Evolutionary conservation across 163 green algal species (phyloP).

Genomic region (Chlamydomonas reinhardtii): DNA sequence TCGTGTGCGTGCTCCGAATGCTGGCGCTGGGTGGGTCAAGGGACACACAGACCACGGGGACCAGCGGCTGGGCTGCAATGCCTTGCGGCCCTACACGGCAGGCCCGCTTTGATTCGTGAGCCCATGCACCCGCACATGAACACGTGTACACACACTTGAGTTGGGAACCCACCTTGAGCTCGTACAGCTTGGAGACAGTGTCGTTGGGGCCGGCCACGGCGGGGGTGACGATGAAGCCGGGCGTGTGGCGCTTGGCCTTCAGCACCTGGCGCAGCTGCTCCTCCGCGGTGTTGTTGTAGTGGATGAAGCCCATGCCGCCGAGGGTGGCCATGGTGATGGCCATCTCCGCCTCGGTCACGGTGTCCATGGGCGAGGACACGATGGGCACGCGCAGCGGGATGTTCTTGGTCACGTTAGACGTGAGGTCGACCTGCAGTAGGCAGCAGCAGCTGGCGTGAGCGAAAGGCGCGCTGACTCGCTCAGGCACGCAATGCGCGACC

Average conservation of each 20-base stretch:
- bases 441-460: neutral
- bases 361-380: conserved; percentile 97
- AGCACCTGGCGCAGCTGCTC: conserved; percentile 88
- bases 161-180: conserved; percentile 71
- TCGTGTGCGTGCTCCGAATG: neutral
- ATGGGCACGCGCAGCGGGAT: conserved; percentile 91
- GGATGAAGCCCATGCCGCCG: conserved; percentile 96
- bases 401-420: conserved; percentile 86
- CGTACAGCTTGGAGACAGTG: conserved; percentile 76
- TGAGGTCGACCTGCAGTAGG: conserved; percentile 85
- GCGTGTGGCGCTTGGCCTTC: conserved; percentile 75
- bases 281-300: conserved; percentile 97
- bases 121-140: too few relatives aligned
- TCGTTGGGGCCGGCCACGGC: conserved; percentile 63
- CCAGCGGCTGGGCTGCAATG: too few relatives aligned
- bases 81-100: too few relatives aligned
- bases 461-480: neutral
- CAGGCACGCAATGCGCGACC: neutral
- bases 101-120: too few relatives aligned
- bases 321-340: conserved; percentile 94
- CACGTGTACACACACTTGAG: too few relatives aligned
- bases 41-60: too few relatives aligned
- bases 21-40: neutral
- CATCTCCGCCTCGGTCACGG: conserved; percentile 97
- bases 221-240: conserved; percentile 72